Conservation (phyloP, 164 flowering plant species). For the Cinnamomum micranthum region DNA sequence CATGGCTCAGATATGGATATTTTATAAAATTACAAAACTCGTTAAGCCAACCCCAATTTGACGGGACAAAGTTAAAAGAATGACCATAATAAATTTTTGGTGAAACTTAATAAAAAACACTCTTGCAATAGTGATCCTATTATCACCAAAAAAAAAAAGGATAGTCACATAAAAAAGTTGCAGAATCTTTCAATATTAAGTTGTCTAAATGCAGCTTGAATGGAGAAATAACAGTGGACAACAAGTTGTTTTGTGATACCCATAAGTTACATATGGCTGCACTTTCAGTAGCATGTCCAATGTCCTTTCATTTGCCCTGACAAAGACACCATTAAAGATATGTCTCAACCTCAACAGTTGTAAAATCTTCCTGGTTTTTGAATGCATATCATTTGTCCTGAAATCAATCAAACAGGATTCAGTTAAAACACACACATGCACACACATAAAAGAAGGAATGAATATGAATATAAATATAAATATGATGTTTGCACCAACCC, state of each 20-base stretch:
- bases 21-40: too few relatives aligned
- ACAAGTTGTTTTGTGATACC: slow-evolving; percentile 38
- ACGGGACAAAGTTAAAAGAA: too few relatives aligned
- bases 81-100: too few relatives aligned
- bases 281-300: slow-evolving; percentile 56
- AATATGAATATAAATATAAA: neutral
- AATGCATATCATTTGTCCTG: slow-evolving; percentile 75
- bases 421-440: slow-evolving; percentile 5
- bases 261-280: slow-evolving; percentile 83
- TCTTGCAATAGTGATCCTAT: too few relatives aligned
- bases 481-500: slow-evolving; percentile 42
- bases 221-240: neutral
- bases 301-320: slow-evolving; percentile 49
- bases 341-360: slow-evolving; percentile 42
- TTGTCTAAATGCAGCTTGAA: neutral
- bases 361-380: slow-evolving; percentile 50
- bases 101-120: too few relatives aligned
- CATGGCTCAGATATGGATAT: too few relatives aligned
- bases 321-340: slow-evolving; percentile 57
- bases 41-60: too few relatives aligned
- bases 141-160: too few relatives aligned
- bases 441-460: neutral
- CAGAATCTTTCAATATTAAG: neutral
- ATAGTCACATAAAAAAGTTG: neutral
- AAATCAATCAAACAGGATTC: slow-evolving; percentile 1